Evolutionary conservation across 345 rosid genomes (phyloP).

Genomic region (Laguncularia racemosa): DNA sequence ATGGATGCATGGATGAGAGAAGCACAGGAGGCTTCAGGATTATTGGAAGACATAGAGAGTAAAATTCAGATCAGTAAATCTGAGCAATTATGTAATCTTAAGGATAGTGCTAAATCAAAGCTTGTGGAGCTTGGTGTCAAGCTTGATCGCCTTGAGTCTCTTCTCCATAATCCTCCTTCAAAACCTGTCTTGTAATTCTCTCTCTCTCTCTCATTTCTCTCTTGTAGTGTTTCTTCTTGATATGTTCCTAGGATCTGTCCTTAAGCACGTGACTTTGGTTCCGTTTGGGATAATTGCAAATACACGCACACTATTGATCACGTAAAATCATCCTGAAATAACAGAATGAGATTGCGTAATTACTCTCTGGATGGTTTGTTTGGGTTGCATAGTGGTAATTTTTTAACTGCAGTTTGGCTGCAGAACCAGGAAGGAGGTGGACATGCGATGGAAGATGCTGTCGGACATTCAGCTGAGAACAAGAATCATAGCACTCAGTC

Average conservation of each 20-base stretch:
- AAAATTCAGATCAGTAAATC: slow-evolving; percentile 20
- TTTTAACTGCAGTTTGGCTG: slow-evolving; percentile 20
- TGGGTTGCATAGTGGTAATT: slow-evolving; percentile 11
- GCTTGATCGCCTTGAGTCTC: slow-evolving; percentile 55
- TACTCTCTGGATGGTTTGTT: neutral
- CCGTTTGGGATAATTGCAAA: too few relatives aligned
- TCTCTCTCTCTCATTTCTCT: neutral
- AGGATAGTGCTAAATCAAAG: slow-evolving; percentile 28
- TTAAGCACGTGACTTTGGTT: too few relatives aligned
- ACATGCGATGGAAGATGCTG: slow-evolving; percentile 35
- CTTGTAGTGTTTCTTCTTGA: neutral
- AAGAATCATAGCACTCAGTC: slow-evolving; percentile 24
- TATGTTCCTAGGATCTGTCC: neutral
- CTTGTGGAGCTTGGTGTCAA: slow-evolving; percentile 38
- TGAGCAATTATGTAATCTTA: slow-evolving; percentile 1
- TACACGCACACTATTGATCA: neutral
- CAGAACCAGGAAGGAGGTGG: slow-evolving; percentile 41
- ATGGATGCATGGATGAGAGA: slow-evolving; percentile 50
- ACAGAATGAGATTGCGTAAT: too few relatives aligned
- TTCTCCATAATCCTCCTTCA: slow-evolving; percentile 49
- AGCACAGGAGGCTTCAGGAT: slow-evolving; percentile 34
- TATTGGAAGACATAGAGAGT: slow-evolving; percentile 34
- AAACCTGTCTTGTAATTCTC: slow-evolving; percentile 35
- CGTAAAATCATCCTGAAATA: too few relatives aligned
- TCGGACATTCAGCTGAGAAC: slow-evolving; percentile 31